A percentile compares a stretch with the other conserved stretches of the same genome.
phyloP scores from a whole-genome alignment of 495 filamentous ascomycete genomes.

The Tricharina praecox region DNA sequence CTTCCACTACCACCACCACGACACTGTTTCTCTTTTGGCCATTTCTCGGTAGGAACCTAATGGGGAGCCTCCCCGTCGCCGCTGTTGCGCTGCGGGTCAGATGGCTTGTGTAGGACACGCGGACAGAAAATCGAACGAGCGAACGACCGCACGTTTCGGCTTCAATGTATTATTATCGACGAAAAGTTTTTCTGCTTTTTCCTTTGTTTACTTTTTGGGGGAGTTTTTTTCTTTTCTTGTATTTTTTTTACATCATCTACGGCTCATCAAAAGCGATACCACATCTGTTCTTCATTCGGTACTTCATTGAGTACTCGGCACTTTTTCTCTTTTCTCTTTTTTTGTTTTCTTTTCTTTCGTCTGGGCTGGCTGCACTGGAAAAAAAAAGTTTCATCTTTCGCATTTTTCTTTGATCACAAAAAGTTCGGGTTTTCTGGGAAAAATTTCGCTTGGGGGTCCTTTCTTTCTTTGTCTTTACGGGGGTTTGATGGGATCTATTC shows the following conservation, averaged over 20 bases:
- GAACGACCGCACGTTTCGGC: constrained; percentile 11
- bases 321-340: constrained; percentile 7
- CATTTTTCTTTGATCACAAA: constrained; percentile 5
- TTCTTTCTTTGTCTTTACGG: constrained; percentile 7
- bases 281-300: too few relatives aligned
- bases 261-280: constrained; percentile 5
- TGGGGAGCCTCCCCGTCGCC: constrained; percentile 8
- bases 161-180: constrained; percentile 14
- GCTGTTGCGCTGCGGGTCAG: neutral
- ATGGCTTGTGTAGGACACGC: neutral
- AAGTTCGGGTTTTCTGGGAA: constrained; percentile 6
- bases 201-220: constrained; percentile 5
- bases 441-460: constrained; percentile 11
- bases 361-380: neutral
- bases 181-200: constrained; percentile 8
- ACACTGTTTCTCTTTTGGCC: constrained; percentile 3
- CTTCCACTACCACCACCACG: too few relatives aligned
- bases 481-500: neutral
- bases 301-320: too few relatives aligned
- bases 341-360: constrained; percentile 1
- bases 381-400: constrained; percentile 10
- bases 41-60: constrained; percentile 2
- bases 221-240: too few relatives aligned
- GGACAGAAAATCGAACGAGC: neutral
- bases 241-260: too few relatives aligned